Conservation (phyloP, 176 grass and related monocot genomes). For the Carex parvula region DNA sequence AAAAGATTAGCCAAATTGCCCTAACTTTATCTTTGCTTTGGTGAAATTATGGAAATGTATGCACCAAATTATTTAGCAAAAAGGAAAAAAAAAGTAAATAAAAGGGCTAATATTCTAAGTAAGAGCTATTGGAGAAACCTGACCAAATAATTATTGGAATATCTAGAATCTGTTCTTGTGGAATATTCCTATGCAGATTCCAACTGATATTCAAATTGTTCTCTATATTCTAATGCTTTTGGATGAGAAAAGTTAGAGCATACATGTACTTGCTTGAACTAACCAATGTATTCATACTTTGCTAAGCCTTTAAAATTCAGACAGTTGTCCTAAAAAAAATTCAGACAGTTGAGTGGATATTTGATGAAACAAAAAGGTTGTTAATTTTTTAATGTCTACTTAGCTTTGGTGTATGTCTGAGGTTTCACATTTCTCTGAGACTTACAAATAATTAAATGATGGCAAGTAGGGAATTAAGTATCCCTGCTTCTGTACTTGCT, state of each 20-base stretch:
- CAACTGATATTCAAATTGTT: constrained; percentile 12
- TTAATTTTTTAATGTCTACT: constrained; percentile 13
- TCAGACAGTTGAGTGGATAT: constrained; percentile 9
- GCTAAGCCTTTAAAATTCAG: constrained; percentile 12
- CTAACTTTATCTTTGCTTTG: not conserved
- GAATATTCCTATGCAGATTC: constrained; percentile 20
- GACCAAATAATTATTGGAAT: constrained; percentile 11
- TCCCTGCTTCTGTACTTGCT: not conserved
- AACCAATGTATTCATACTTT: constrained; percentile 8
- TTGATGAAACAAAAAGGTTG: not conserved
- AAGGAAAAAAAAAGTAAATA: not conserved
- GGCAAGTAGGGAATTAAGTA: constrained; percentile 12
- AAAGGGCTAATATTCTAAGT: not conserved
- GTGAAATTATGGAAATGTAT: not conserved
- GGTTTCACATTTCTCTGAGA: constrained; percentile 8
- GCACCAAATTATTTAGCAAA: not conserved
- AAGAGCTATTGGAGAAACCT: not conserved
- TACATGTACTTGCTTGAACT: constrained; percentile 9
- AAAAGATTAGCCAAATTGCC: not conserved
- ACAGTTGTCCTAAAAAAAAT: not conserved
- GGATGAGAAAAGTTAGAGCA: not conserved
- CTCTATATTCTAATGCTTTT: constrained; percentile 13
- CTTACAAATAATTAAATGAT: constrained; percentile 2
- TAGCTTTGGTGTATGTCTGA: constrained; percentile 9
- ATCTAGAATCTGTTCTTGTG: constrained; percentile 7